These are phyloP conservation scores for Aspergillus sp. DNA, from an alignment of 2,329 filamentous ascomycete genomes.

Conservation along the genomic window DNA sequence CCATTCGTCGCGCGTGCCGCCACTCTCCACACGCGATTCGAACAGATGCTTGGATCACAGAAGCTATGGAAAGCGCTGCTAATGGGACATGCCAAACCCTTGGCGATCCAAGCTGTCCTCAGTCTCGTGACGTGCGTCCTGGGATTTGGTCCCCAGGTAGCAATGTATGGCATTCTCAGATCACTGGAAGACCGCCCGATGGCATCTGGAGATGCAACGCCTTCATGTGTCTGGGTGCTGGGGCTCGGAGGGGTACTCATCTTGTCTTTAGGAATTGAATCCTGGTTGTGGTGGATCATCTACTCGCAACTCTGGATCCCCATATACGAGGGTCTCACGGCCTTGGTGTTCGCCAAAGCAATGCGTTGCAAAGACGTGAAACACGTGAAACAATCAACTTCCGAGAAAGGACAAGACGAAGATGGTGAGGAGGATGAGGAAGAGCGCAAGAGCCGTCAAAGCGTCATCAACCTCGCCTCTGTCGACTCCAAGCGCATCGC, in stretches of 20 bases:
- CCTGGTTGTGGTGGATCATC: slow-evolving; percentile 66
- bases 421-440: slow-evolving; percentile 46
- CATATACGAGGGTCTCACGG: slow-evolving; percentile 67
- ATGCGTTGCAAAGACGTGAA: slow-evolving; percentile 72
- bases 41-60: slow-evolving; percentile 26
- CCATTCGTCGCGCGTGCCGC: slow-evolving; percentile 55
- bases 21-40: slow-evolving; percentile 51
- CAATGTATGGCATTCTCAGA: slow-evolving; percentile 64
- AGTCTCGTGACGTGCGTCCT: slow-evolving; percentile 56
- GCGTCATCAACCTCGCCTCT: slow-evolving; percentile 74
- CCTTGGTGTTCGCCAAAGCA: slow-evolving; percentile 73
- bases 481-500: slow-evolving; percentile 69
- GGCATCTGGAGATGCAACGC: slow-evolving; percentile 46
- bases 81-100: slow-evolving; percentile 54
- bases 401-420: slow-evolving; percentile 34
- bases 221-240: slow-evolving; percentile 68
- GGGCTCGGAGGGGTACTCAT: slow-evolving; percentile 62
- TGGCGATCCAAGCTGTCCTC: slow-evolving; percentile 60
- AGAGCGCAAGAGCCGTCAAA: slow-evolving; percentile 63
- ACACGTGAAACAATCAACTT: slow-evolving; percentile 34
- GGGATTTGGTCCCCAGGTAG: slow-evolving; percentile 70
- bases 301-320: slow-evolving; percentile 64
- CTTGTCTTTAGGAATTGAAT: slow-evolving; percentile 57
- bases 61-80: slow-evolving; percentile 63
- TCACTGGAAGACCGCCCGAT: slow-evolving; percentile 58